Evolutionary conservation across 345 rosid genomes (phyloP).

Genomic region (Mallotus nudiflorus): DNA sequence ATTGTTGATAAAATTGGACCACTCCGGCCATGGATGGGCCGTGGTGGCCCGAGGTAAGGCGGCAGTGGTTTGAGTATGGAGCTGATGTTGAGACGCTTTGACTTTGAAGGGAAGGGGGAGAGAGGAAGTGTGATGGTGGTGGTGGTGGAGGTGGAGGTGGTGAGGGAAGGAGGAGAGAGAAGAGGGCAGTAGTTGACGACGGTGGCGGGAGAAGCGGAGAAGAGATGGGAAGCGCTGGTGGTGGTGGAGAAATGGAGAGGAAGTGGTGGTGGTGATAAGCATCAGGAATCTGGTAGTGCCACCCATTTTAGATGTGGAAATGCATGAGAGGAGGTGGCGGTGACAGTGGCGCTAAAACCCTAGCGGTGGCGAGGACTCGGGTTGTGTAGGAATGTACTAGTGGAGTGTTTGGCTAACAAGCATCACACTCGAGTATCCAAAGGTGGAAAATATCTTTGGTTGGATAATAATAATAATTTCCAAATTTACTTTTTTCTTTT

Average conservation of each 20-base stretch:
- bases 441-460: no score
- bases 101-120: constrained; percentile 7
- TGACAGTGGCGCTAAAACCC: constrained; percentile 33
- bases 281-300: constrained; percentile 59
- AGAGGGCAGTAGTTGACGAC: no score
- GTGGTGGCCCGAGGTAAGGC: background rate
- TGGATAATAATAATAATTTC: no score
- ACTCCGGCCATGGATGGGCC: constrained; percentile 29
- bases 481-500: no score
- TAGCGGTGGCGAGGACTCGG: constrained; percentile 12
- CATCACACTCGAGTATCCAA: no score
- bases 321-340: background rate
- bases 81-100: constrained; percentile 9
- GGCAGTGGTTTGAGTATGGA: constrained; percentile 20
- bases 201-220: background rate
- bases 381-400: no score
- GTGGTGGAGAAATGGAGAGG: constrained; percentile 33
- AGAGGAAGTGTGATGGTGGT: constrained; percentile 14
- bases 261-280: constrained; percentile 42
- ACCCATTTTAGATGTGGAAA: constrained; percentile 40
- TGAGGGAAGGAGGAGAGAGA: no score
- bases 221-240: constrained; percentile 30
- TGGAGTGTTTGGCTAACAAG: no score
- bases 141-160: no score
- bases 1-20: constrained; percentile 17